These are phyloP conservation scores for Sporisorium sorghi DNA, from an alignment of 1,284 basidiomycete species.

Conservation along the genomic window DNA sequence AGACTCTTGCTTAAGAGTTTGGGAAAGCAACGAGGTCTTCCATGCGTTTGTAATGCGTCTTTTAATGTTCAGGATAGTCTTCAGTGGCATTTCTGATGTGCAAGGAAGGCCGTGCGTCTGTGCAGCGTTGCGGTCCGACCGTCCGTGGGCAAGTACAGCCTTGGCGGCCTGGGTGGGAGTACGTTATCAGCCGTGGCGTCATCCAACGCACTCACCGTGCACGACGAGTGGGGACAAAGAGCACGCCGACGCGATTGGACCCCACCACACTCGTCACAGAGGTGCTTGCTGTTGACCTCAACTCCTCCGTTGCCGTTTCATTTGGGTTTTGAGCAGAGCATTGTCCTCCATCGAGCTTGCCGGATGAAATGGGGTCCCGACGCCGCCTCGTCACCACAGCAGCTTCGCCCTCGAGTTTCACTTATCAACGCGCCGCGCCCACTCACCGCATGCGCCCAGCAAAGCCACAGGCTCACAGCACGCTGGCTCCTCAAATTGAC, in stretches of 20 bases:
- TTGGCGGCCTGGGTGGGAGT: not conserved
- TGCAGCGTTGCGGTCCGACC: not conserved
- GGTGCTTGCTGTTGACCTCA: not conserved
- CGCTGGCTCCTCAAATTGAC: no score
- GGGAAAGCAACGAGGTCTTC: not conserved
- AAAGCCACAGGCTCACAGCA: no score
- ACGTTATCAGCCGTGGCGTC: not conserved
- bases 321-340: not conserved
- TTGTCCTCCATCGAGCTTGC: not conserved
- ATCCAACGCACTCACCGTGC: not conserved
- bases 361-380: not conserved
- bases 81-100: not conserved
- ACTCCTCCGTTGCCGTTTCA: not conserved
- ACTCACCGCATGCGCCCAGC: no score
- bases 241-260: not conserved
- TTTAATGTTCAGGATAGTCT: not conserved
- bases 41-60: not conserved
- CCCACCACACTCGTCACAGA: not conserved
- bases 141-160: not conserved
- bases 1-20: constrained; percentile 37
- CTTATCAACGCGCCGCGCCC: no score
- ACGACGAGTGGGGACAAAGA: not conserved
- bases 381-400: no score
- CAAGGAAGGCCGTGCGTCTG: not conserved
- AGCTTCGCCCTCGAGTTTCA: no score